Evolutionary conservation across 306 rosid species (phyloP).

Genomic region (Quillaja saponaria): DNA sequence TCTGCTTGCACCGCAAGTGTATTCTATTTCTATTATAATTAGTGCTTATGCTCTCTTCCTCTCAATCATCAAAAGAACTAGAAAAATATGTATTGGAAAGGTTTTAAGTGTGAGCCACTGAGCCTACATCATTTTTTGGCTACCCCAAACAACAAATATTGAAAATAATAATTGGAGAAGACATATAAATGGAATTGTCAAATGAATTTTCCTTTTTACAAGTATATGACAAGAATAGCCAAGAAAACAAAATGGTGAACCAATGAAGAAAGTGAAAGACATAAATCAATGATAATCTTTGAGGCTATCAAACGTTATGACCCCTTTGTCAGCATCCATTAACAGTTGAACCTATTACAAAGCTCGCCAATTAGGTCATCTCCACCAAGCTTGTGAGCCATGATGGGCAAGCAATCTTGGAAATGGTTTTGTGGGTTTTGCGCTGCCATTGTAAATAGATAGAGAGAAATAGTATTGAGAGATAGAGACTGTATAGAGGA

Average conservation of each 20-base stretch:
- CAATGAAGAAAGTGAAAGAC: not conserved
- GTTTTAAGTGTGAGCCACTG: no score
- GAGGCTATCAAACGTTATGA: constrained; percentile 82
- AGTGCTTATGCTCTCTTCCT: no score
- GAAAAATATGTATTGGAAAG: no score
- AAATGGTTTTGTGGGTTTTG: constrained; percentile 47
- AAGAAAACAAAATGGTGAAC: constrained; percentile 16
- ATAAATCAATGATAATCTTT: constrained; percentile 23
- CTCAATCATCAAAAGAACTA: no score
- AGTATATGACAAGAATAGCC: constrained; percentile 15
- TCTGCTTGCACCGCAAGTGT: no score
- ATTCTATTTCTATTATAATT: no score
- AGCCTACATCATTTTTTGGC: no score
- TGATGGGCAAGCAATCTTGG: constrained; percentile 67
- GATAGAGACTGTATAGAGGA: not conserved
- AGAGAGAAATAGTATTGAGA: not conserved
- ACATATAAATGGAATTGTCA: constrained; percentile 3
- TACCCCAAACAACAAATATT: no score
- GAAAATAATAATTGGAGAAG: no score
- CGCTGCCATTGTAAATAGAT: constrained; percentile 40
- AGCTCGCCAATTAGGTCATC: constrained; percentile 75
- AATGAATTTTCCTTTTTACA: constrained; percentile 21
- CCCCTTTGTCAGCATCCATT: constrained; percentile 55
- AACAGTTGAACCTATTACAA: constrained; percentile 67
- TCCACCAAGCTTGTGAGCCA: constrained; percentile 84